Evolutionary conservation across 2,329 filamentous ascomycete species (phyloP).

Genomic region (Ploettnerulaceae sp.): DNA sequence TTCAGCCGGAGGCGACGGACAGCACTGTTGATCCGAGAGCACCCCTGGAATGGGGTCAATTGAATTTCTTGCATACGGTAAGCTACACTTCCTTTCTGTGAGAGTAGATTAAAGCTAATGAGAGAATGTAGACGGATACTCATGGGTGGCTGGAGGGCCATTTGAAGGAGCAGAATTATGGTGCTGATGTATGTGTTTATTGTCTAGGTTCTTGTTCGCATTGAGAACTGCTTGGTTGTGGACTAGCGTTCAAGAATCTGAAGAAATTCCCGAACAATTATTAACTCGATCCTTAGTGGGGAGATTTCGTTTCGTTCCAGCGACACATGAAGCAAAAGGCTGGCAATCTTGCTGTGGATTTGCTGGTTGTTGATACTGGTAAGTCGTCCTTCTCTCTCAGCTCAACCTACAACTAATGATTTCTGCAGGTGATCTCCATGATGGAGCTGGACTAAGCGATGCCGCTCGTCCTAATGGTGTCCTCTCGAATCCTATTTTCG

Average conservation of each 20-base stretch:
- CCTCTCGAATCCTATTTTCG: conserved; percentile 81
- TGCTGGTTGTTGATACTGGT: conserved; percentile 84
- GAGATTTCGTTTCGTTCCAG: conserved; percentile 91
- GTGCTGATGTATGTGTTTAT: conserved; percentile 60
- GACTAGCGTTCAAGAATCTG: neutral
- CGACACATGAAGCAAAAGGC: conserved; percentile 73
- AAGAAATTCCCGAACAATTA: neutral
- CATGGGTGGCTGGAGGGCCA: conserved; percentile 86
- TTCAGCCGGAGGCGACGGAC: conserved; percentile 43
- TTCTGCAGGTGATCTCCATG: conserved; percentile 60
- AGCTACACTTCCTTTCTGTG: neutral
- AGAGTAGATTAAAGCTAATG: conserved; percentile 4
- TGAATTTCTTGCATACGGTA: conserved; percentile 31
- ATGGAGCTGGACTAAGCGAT: conserved; percentile 91
- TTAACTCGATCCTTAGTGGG: conserved; percentile 51
- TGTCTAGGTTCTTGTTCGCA: too few species aligned
- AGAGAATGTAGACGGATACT: conserved; percentile 24
- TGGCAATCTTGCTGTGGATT: conserved; percentile 70
- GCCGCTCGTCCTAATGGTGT: conserved; percentile 80
- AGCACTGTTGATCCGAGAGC: conserved; percentile 41
- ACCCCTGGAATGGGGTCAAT: conserved; percentile 28
- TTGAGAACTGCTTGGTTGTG: too few species aligned
- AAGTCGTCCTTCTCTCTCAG: neutral
- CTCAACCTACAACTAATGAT: neutral
- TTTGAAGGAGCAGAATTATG: conserved; percentile 83